A percentile compares a stretch with the other conserved stretches of the same genome.
Evolutionary conservation across 2,329 filamentous ascomycete genomes (phyloP).

Genomic region (Rhynchosporium agropyri): DNA sequence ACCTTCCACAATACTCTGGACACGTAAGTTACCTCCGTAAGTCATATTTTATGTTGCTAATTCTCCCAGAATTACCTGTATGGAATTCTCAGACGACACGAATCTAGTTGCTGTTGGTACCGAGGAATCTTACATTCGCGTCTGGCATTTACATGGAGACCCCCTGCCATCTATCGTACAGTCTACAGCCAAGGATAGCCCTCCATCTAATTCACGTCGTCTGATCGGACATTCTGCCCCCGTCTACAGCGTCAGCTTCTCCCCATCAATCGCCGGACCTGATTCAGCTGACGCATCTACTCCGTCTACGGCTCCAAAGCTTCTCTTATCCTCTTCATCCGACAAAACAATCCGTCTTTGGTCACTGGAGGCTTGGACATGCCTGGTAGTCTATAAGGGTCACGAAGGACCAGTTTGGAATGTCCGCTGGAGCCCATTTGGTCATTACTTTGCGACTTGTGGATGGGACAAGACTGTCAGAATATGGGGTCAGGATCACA

Average conservation of each 20-base stretch:
- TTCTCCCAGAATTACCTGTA: constrained; percentile 72
- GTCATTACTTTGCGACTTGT: constrained; percentile 89
- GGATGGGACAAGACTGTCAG: constrained; percentile 89
- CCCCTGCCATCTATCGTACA: constrained; percentile 69
- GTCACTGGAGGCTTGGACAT: constrained; percentile 91
- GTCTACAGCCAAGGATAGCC: constrained; percentile 61
- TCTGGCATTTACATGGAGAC: constrained; percentile 89
- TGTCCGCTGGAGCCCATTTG: constrained; percentile 86
- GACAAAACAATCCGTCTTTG: constrained; percentile 90
- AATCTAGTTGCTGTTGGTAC: constrained; percentile 86
- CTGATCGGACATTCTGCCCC: constrained; percentile 87
- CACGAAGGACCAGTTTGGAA: constrained; percentile 90
- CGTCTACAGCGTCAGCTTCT: constrained; percentile 88
- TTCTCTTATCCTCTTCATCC: constrained; percentile 83
- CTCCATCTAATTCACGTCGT: constrained; percentile 72
- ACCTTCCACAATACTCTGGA: constrained; percentile 97
- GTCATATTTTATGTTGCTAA: constrained; percentile 11
- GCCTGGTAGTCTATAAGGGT: constrained; percentile 89
- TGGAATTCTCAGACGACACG: constrained; percentile 94
- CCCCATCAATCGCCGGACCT: constrained; percentile 46
- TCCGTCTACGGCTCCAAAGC: constrained; percentile 63
- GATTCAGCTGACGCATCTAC: constrained; percentile 31
- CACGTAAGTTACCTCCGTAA: constrained; percentile 59
- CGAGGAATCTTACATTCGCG: constrained; percentile 90
- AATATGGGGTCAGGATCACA: constrained; percentile 90